These are phyloP conservation scores for Podaxis carcinomalis DNA, from an alignment of 768 basidiomycete genomes.

Conservation along the genomic window DNA sequence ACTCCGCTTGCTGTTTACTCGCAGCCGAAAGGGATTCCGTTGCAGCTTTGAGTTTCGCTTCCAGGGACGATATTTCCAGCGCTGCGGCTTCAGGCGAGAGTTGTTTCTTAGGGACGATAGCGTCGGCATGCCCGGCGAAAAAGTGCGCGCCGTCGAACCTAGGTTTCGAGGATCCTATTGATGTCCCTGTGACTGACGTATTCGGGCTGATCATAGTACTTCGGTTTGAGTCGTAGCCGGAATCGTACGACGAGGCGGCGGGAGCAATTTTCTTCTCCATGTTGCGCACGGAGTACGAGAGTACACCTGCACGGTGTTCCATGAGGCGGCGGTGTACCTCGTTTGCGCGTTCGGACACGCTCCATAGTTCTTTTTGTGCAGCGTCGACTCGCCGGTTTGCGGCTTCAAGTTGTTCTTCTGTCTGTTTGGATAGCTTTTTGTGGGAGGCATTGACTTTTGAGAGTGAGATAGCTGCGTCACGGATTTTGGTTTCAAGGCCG, in stretches of 20 bases:
- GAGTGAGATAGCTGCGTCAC: constrained; percentile 78
- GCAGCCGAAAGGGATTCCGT: constrained; percentile 55
- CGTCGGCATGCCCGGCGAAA: constrained; percentile 76
- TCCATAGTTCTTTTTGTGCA: constrained; percentile 69
- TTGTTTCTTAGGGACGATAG: constrained; percentile 50
- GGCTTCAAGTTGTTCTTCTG: constrained; percentile 64
- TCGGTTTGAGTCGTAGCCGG: constrained; percentile 48
- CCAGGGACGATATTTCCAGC: constrained; percentile 47
- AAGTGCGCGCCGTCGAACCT: constrained; percentile 83
- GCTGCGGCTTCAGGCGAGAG: constrained; percentile 40
- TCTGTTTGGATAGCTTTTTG: constrained; percentile 58
- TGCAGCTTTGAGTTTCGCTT: constrained; percentile 61
- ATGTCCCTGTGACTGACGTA: constrained; percentile 30
- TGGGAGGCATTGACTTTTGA: constrained; percentile 60
- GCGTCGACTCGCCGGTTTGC: constrained; percentile 71
- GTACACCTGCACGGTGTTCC: constrained; percentile 81
- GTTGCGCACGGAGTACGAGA: constrained; percentile 63
- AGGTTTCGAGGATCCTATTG: constrained; percentile 38
- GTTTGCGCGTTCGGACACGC: constrained; percentile 57
- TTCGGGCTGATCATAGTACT: constrained; percentile 46
- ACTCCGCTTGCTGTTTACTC: constrained; percentile 56
- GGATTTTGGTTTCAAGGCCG: constrained; percentile 79
- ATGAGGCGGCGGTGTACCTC: constrained; percentile 63
- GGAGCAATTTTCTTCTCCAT: constrained; percentile 54
- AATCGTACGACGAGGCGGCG: constrained; percentile 37